phyloP scores from a whole-genome alignment of 345 rosid species.

The Brassica incana region DNA sequence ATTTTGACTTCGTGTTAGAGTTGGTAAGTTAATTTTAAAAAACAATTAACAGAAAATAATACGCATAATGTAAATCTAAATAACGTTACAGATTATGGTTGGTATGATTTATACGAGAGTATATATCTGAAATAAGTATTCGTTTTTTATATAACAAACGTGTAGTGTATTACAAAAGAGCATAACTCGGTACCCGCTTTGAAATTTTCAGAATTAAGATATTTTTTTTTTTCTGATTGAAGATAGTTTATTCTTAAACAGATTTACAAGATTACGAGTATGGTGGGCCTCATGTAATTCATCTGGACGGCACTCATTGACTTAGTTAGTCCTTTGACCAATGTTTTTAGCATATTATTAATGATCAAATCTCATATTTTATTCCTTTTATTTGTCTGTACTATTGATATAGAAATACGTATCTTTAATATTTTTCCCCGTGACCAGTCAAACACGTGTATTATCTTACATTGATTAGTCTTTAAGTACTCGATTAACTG shows the following conservation, averaged over 20 bases:
- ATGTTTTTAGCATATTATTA: slow-evolving; percentile 22
- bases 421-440: neutral
- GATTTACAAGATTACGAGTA: neutral
- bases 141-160: neutral
- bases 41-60: neutral
- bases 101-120: neutral
- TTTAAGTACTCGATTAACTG: slow-evolving; percentile 12
- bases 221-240: neutral
- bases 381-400: neutral
- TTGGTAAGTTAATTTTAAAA: slow-evolving; percentile 7
- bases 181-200: neutral
- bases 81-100: neutral
- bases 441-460: slow-evolving; percentile 35
- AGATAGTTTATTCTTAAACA: neutral
- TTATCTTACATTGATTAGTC: slow-evolving; percentile 34
- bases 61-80: neutral
- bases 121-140: neutral
- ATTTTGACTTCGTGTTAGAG: slow-evolving; percentile 24
- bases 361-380: slow-evolving; percentile 8
- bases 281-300: slow-evolving; percentile 25
- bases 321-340: slow-evolving; percentile 36
- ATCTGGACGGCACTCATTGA: slow-evolving; percentile 35
- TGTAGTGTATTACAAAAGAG: neutral
- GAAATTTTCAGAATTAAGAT: neutral
- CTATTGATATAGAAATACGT: slow-evolving; percentile 1